These are phyloP conservation scores for Glutinoglossum americanum DNA, from an alignment of 495 filamentous ascomycete species.

Conservation along the genomic window DNA sequence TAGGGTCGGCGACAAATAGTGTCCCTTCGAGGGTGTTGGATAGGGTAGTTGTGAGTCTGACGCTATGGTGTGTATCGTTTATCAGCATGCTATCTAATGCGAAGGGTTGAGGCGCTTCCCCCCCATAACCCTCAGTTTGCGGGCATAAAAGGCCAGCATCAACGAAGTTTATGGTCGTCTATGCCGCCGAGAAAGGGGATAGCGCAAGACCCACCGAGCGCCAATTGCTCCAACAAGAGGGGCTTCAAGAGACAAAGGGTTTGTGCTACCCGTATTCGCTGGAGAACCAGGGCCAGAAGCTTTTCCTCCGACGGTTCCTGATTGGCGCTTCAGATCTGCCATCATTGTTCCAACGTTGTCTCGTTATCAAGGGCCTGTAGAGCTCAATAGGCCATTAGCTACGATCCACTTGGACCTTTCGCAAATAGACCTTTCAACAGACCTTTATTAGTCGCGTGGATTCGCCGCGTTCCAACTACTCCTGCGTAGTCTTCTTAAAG, in stretches of 20 bases:
- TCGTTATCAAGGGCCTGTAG: background rate
- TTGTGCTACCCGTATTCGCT: background rate
- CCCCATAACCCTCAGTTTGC: background rate
- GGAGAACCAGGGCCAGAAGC: background rate
- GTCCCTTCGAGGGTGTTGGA: constrained; percentile 4
- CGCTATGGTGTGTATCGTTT: background rate
- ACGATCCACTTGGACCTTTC: background rate
- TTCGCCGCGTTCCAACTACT: background rate
- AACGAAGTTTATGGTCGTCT: background rate
- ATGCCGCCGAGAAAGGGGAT: background rate
- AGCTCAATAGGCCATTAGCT: background rate
- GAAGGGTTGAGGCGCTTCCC: background rate
- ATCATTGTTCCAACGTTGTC: background rate
- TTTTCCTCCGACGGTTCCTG: constrained; percentile 1
- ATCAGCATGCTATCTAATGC: background rate
- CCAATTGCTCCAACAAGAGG: constrained; percentile 3
- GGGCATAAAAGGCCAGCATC: background rate
- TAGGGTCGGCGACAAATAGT: constrained; percentile 4
- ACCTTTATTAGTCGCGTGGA: background rate
- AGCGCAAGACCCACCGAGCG: constrained; percentile 4
- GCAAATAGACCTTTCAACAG: background rate
- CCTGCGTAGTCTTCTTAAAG: background rate
- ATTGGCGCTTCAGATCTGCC: constrained; percentile 5
- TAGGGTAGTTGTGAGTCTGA: constrained; percentile 5
- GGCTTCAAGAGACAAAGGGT: constrained; percentile 1